A percentile compares a stretch with the other conserved stretches of the same genome.
phyloP scores from a whole-genome alignment of 1,284 basidiomycete species.

The Sanguinoderma infundibulare region DNA sequence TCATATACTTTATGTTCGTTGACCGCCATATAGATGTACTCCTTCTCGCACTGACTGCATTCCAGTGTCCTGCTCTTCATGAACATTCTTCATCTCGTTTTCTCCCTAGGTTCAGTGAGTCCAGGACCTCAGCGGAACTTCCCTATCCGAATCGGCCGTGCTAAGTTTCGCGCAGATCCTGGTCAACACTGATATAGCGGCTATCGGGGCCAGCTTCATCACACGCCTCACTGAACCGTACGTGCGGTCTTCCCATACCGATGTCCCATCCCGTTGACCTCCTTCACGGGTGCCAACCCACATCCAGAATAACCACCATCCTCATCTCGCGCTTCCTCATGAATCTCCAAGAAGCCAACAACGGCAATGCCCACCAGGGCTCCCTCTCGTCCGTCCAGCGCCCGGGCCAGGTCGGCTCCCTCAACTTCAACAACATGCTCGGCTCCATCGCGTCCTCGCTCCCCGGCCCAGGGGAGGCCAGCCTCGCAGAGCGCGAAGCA shows the following conservation, averaged over 20 bases:
- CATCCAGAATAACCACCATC: conserved; percentile 6
- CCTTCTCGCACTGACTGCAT: background rate
- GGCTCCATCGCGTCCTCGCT: background rate
- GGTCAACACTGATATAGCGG: background rate
- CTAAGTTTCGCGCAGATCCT: too few species aligned
- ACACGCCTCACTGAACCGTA: conserved; percentile 5
- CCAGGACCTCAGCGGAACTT: background rate
- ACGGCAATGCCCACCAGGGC: background rate
- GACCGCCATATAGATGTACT: too few species aligned
- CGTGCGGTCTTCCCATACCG: too few species aligned
- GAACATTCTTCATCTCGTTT: conserved; percentile 10
- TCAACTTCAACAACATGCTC: conserved; percentile 9
- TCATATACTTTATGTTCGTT: conserved; percentile 8
- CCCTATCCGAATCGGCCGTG: too few species aligned
- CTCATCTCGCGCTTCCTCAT: conserved; percentile 11
- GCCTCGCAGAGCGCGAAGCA: background rate
- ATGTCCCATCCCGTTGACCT: too few species aligned
- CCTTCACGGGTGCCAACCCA: background rate
- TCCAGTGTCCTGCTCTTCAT: background rate
- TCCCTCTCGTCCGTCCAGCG: conserved; percentile 3
- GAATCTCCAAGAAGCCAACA: conserved; percentile 11
- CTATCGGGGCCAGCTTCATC: conserved; percentile 1
- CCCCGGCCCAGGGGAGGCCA: background rate
- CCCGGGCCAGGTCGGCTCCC: background rate
- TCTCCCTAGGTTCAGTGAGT: conserved; percentile 6